These are phyloP conservation scores for Euphorbia pulcherrima DNA, from an alignment of 345 rosid genomes.

Conservation along the genomic window DNA sequence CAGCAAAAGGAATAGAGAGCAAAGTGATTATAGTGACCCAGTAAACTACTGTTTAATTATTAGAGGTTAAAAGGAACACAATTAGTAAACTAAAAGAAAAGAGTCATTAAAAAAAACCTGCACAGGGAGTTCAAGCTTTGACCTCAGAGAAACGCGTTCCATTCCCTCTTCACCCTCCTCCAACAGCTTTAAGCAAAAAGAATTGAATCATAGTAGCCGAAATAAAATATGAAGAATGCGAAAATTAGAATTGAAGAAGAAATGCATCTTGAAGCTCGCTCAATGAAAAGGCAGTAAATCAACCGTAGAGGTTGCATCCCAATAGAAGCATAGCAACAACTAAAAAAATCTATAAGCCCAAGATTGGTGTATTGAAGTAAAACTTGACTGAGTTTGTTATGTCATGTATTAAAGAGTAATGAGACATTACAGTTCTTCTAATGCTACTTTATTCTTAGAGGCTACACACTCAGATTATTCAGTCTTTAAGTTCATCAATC, in stretches of 20 bases:
- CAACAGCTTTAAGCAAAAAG: slow-evolving; percentile 52
- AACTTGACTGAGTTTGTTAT: background rate
- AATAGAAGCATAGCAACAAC: background rate
- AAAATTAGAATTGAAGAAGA: background rate
- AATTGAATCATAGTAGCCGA: slow-evolving; percentile 14
- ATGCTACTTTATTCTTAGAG: background rate
- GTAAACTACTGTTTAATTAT: background rate
- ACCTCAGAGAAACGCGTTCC: slow-evolving; percentile 73
- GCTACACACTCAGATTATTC: background rate
- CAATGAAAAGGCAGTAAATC: background rate
- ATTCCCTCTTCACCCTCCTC: slow-evolving; percentile 96
- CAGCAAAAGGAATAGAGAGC: background rate
- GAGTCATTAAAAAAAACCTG: slow-evolving; percentile 53
- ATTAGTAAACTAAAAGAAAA: background rate
- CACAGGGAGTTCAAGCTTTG: slow-evolving; percentile 98
- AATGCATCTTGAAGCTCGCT: background rate
- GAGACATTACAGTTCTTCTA: background rate
- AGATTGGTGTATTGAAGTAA: background rate
- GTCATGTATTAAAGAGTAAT: background rate
- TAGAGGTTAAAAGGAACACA: background rate
- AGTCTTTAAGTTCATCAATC: background rate
- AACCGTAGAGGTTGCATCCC: background rate
- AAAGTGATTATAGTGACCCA: background rate
- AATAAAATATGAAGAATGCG: background rate
- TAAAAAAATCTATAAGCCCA: background rate